Percentiles rank a stretch among this genome's conserved stretches.
These are phyloP conservation scores for Ganoderma meredithae DNA, from an alignment of 1,284 basidiomycete genomes.

Conservation along the genomic window DNA sequence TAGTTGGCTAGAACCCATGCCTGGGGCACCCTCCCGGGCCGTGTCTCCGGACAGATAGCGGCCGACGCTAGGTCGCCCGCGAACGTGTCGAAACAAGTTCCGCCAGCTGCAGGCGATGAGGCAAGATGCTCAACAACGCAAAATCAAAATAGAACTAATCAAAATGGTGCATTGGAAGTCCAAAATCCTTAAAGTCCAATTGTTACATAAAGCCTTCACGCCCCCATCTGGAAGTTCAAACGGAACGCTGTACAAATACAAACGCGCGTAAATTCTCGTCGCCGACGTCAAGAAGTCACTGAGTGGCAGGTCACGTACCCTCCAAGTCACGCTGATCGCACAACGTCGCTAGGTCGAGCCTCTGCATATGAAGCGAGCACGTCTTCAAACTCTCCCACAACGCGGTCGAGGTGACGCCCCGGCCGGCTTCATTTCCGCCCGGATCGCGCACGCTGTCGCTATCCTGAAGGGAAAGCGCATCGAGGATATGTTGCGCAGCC, in stretches of 20 bases:
- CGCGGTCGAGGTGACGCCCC: conserved; percentile 77
- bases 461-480: conserved; percentile 88
- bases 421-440: conserved; percentile 54
- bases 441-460: conserved; percentile 69
- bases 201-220: background rate
- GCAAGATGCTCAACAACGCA: background rate
- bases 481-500: conserved; percentile 85
- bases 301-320: conserved; percentile 50
- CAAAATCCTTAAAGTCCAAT: background rate
- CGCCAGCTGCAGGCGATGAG: background rate
- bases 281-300: background rate
- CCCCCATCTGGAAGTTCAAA: conserved; percentile 35
- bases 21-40: background rate
- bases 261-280: background rate
- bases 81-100: background rate
- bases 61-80: background rate
- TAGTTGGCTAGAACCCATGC: background rate
- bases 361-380: conserved; percentile 79
- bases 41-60: background rate
- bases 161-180: background rate
- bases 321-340: conserved; percentile 79
- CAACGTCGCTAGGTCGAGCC: conserved; percentile 74
- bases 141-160: background rate
- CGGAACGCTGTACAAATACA: conserved; percentile 33
- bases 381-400: conserved; percentile 89